Percentiles rank a stretch among this genome's conserved stretches.
Evolutionary conservation across 2,329 filamentous ascomycete species (phyloP).

Genomic region (Remersonia thermophila): DNA sequence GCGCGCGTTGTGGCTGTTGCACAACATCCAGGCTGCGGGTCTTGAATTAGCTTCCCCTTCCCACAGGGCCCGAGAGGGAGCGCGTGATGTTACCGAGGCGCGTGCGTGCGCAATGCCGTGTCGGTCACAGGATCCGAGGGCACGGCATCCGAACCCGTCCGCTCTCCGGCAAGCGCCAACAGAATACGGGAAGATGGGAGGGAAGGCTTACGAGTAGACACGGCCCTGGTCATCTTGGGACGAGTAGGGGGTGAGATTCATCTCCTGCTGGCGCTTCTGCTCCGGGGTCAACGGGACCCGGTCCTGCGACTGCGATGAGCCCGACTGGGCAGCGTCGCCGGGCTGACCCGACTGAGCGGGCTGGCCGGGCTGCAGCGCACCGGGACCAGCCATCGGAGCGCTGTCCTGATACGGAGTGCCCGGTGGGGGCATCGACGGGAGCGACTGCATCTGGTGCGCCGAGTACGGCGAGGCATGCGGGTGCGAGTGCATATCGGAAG

Average conservation of each 20-base stretch:
- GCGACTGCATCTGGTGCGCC: constrained; percentile 13
- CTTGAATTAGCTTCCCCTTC: constrained; percentile 10
- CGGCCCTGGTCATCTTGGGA: constrained; percentile 14
- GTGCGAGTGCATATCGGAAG: constrained; percentile 12
- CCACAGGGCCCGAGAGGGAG: too few species aligned
- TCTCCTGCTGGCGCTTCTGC: constrained; percentile 15
- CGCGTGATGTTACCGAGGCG: not conserved
- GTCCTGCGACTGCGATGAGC: constrained; percentile 11
- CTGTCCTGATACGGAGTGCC: constrained; percentile 11
- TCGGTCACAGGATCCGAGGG: not conserved
- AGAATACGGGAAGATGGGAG: not conserved
- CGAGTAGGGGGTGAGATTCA: constrained; percentile 17
- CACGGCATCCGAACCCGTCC: not conserved
- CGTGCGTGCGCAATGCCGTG: not conserved
- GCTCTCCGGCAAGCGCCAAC: not conserved
- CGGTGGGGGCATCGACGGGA: constrained; percentile 16
- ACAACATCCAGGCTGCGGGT: constrained; percentile 56
- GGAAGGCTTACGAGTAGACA: constrained; percentile 16
- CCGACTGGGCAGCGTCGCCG: constrained; percentile 9
- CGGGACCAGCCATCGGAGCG: constrained; percentile 11
- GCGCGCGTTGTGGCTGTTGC: constrained; percentile 83
- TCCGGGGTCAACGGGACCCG: constrained; percentile 14
- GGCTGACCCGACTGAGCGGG: not conserved
- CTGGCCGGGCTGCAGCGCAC: constrained; percentile 12
- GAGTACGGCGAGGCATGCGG: constrained; percentile 9